Conservation (phyloP, 192 early-diverging fungal species). For the Backusella tarrabulga region DNA sequence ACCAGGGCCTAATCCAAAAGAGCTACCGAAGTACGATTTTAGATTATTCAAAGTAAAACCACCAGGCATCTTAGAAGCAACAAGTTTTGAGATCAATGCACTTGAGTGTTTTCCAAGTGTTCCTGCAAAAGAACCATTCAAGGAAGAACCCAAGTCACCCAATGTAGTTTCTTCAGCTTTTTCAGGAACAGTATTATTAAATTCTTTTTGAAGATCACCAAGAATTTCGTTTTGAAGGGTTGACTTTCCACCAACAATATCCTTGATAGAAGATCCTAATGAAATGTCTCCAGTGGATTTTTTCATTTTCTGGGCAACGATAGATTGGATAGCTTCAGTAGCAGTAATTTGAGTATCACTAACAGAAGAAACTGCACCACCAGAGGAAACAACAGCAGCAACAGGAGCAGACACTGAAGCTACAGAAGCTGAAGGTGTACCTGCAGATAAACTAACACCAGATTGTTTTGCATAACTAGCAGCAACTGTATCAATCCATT, state of each 20-base stretch:
- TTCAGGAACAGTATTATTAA: constrained; percentile 78
- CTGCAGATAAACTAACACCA: constrained; percentile 58
- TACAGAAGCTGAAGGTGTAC: constrained; percentile 29
- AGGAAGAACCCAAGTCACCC: constrained; percentile 69
- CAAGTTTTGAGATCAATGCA: constrained; percentile 74
- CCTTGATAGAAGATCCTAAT: constrained; percentile 81
- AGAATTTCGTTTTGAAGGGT: constrained; percentile 96
- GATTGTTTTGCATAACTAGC: constrained; percentile 65
- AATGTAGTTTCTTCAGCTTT: constrained; percentile 90
- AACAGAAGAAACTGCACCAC: constrained; percentile 44
- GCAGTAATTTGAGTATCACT: constrained; percentile 54
- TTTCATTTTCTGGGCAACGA: constrained; percentile 92
- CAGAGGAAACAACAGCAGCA: constrained; percentile 32
- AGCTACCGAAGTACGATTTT: constrained; percentile 65
- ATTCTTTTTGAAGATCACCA: constrained; percentile 93
- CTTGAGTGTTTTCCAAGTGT: constrained; percentile 78
- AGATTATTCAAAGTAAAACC: constrained; percentile 80
- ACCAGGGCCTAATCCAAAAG: constrained; percentile 75
- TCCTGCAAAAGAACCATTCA: constrained; percentile 62
- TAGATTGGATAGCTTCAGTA: constrained; percentile 73
- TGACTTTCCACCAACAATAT: constrained; percentile 93
- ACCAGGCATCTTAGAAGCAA: constrained; percentile 89
- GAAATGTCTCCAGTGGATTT: constrained; percentile 72
- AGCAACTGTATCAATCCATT: constrained; percentile 75
- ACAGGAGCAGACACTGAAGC: constrained; percentile 48